phyloP scores from a whole-genome alignment of 73 alveolate species.

The Paramecium octaurelia region DNA sequence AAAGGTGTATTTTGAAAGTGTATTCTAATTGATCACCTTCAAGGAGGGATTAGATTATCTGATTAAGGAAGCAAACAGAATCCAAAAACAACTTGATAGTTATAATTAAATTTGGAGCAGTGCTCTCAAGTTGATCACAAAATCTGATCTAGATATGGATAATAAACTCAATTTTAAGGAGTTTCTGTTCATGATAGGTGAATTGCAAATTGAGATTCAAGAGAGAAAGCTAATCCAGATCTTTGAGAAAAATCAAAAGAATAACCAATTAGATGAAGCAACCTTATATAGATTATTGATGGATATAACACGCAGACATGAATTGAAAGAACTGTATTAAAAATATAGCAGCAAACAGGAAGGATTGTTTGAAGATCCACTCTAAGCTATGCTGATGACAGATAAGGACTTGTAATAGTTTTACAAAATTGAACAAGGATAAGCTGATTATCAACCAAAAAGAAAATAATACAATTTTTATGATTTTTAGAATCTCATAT shows the following conservation, averaged over 20 bases:
- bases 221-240: conserved; percentile 56
- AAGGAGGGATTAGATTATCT: neutral
- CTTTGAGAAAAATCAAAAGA: neutral
- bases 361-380: neutral
- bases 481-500: neutral
- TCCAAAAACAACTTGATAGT: neutral
- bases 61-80: neutral
- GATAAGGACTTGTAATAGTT: conserved; percentile 61
- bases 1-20: neutral
- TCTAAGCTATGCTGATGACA: conserved; percentile 58
- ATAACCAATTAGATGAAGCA: neutral
- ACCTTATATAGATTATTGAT: conserved; percentile 7
- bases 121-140: neutral
- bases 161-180: conserved; percentile 74
- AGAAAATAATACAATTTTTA: neutral
- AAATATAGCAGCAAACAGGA: conserved; percentile 35
- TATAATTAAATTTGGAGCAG: neutral
- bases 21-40: neutral
- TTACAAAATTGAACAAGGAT: neutral
- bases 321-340: neutral
- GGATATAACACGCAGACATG: conserved; percentile 26
- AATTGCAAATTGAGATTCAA: conserved; percentile 72
- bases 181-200: conserved; percentile 75
- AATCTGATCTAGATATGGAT: conserved; percentile 73
- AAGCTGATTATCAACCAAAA: neutral